A percentile compares a stretch with the other conserved stretches of the same genome.
Conservation (phyloP, 1,284 basidiomycete genomes). For the Leccinum fallax region DNA sequence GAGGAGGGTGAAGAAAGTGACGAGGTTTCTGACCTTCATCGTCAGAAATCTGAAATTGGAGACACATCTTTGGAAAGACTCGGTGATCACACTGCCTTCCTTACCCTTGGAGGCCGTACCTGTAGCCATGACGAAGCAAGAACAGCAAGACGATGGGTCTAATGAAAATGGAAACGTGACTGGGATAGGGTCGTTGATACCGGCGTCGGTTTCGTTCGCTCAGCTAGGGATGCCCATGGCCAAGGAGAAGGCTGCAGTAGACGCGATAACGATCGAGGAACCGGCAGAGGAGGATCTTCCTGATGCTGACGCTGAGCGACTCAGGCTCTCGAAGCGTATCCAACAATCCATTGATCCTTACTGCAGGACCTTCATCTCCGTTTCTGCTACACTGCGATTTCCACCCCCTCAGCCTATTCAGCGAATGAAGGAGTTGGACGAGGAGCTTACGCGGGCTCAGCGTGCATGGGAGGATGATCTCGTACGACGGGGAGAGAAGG, state of each 20-base stretch:
- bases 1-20: constrained; percentile 87
- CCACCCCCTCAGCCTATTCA: constrained; percentile 87
- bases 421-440: constrained; percentile 86
- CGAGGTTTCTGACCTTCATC: constrained; percentile 89
- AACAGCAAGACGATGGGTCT: constrained; percentile 14
- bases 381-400: constrained; percentile 88
- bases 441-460: constrained; percentile 67
- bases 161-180: constrained; percentile 15
- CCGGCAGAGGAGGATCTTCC: constrained; percentile 56
- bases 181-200: constrained; percentile 24
- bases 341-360: constrained; percentile 83
- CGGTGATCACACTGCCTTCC: constrained; percentile 78
- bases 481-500: constrained; percentile 75
- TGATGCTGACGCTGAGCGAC: constrained; percentile 68
- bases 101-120: constrained; percentile 69
- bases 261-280: constrained; percentile 20
- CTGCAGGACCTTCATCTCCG: constrained; percentile 82
- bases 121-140: constrained; percentile 29
- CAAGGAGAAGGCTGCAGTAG: constrained; percentile 23
- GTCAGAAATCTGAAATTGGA: constrained; percentile 93
- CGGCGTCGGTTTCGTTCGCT: constrained; percentile 36
- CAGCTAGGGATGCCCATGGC: constrained; percentile 32
- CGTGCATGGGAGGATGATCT: constrained; percentile 83
- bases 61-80: constrained; percentile 93
- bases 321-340: constrained; percentile 70